phyloP scores from a whole-genome alignment of 805 yeast genomes.

The Suhomyces xylopsoci region DNA sequence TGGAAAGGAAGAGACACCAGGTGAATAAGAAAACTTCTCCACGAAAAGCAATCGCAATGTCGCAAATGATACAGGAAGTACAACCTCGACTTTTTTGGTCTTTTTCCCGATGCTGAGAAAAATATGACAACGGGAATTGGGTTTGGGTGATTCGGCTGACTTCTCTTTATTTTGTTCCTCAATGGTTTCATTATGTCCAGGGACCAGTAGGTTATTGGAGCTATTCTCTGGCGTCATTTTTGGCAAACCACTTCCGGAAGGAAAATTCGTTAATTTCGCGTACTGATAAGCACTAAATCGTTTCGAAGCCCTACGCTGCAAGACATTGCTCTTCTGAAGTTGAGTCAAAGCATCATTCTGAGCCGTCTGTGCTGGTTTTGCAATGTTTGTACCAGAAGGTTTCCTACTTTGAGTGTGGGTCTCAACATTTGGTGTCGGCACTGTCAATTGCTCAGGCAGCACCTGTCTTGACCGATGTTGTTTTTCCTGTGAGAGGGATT shows the following conservation, averaged over 20 bases:
- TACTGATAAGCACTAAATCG: conserved; percentile 92
- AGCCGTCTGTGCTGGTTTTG: not conserved
- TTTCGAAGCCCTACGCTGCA: conserved; percentile 90
- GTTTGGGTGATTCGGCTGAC: conserved; percentile 4
- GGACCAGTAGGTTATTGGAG: not conserved
- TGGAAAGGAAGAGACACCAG: conserved; percentile 70
- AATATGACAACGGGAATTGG: conserved; percentile 16
- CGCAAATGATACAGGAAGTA: conserved; percentile 47
- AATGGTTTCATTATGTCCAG: not conserved
- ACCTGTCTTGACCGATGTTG: conserved; percentile 10
- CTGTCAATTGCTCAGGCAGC: conserved; percentile 11
- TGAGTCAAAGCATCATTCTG: conserved; percentile 63
- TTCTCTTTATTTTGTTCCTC: not conserved
- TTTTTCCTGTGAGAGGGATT: conserved; percentile 29
- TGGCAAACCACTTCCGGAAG: conserved; percentile 14
- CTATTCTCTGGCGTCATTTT: conserved; percentile 6
- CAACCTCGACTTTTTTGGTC: conserved; percentile 52
- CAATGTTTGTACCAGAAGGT: not conserved
- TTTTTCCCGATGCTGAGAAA: conserved; percentile 51
- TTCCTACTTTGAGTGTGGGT: conserved; percentile 3
- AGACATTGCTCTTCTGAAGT: conserved; percentile 75
- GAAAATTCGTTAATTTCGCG: conserved; percentile 60
- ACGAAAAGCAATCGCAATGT: conserved; percentile 70
- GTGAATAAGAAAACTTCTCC: conserved; percentile 83
- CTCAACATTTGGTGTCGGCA: not conserved